Evolutionary conservation across 1,284 basidiomycete species (phyloP), one percentile per base, ranked within the genome.

Genomic region (Microbotryum silenes-acaulis): DNA sequence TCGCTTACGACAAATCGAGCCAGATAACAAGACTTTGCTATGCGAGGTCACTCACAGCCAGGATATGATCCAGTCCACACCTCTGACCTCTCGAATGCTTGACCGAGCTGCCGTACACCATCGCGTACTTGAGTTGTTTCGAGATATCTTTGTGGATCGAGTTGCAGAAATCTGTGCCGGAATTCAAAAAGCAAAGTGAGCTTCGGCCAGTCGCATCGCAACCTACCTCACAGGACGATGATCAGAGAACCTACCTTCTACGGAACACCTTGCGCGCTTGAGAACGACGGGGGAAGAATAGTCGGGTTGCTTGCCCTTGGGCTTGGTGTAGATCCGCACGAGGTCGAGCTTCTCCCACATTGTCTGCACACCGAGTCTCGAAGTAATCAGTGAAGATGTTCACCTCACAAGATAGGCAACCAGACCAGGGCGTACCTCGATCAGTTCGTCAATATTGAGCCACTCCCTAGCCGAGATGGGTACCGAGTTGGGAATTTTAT

Each of bases 81-180:
- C 96, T 93, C 77, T 99, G 96, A 2, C 96, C 96, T 70, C 93
- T 81, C 16, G 91, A 81, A 75, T 98, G 96, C 78, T 97, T 98
- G 27, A 92, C 93, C 67, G 90, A 94, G 1, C 89, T 81, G 57
- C 93, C 92, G 88, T 90, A 96, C 1, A 94, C 91, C 62, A 92
- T 80, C 18, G 90, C 89, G 44, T 56, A 91, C 80, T 91, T 91
- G 83, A 91, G 85, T 74, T 93, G 89, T 76, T 91, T 91, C 33
- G 87, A 85, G 56, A 93, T 92, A 75, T 92, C 91, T 75, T 91
- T 91, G 76, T 93, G 90, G 68, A 72, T 69, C 46, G 70, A 78
- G 72, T 82, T 87, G 77, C 91, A 94, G 75, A 98, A 97, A 74
- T 97, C 91, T 69, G 48, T 16, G 4, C 21, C 10, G 9, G 48